These are phyloP conservation scores for Asterella californica DNA, from an alignment of 225 moss, liverwort and hornwort genomes.

Conservation along the genomic window DNA sequence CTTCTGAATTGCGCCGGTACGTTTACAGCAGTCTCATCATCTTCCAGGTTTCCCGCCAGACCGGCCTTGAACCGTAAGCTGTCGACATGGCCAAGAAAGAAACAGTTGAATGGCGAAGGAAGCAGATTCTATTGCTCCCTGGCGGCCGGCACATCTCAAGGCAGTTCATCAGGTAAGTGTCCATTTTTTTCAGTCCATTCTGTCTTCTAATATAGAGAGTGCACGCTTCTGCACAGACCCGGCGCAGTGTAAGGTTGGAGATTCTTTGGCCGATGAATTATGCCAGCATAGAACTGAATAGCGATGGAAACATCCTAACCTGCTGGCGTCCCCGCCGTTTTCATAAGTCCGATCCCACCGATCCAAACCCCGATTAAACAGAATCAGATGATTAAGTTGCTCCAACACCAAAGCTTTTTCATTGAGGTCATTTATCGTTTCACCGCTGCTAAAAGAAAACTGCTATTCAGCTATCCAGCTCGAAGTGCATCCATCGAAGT, in stretches of 20 bases:
- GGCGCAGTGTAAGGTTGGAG: not conserved
- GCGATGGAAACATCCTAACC: not conserved
- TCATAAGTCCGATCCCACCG: not conserved
- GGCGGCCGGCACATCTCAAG: not conserved
- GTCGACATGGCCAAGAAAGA: not conserved
- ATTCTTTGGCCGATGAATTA: not conserved
- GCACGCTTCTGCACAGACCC: not conserved
- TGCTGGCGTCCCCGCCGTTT: not conserved
- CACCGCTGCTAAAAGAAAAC: not conserved
- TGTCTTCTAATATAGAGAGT: not conserved
- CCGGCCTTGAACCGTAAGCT: not conserved
- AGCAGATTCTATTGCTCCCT: not conserved
- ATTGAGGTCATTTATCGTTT: not conserved
- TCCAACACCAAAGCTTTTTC: not conserved
- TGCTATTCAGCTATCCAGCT: not conserved
- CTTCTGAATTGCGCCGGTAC: not conserved
- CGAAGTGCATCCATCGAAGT: too few species aligned
- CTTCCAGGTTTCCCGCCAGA: not conserved
- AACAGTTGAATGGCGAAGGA: not conserved
- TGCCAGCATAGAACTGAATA: not conserved
- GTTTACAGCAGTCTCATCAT: too few species aligned
- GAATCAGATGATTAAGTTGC: not conserved
- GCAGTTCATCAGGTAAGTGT: not conserved
- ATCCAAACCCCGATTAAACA: not conserved
- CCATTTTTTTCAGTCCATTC: not conserved